Percentiles rank a stretch among this genome's conserved stretches.
phyloP scores from a whole-genome alignment of 306 rosid species.

The Clitoria ternatea region DNA sequence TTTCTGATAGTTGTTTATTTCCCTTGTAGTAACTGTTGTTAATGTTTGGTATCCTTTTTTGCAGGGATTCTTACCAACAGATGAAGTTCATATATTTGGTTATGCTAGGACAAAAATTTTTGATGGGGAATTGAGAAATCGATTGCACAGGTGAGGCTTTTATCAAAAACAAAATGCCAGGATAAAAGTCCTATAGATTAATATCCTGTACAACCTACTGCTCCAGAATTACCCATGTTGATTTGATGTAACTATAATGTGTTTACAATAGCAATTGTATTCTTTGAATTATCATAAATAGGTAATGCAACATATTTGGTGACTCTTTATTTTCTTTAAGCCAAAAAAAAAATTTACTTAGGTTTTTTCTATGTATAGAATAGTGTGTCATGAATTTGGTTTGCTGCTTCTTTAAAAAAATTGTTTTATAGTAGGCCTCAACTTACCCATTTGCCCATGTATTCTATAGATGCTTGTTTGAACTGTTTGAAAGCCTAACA shows the following conservation, averaged over 20 bases:
- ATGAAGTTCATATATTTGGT: conserved; percentile 79
- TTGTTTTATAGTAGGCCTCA: background rate
- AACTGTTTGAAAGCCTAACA: background rate
- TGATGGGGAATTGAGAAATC: conserved; percentile 63
- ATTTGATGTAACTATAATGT: background rate
- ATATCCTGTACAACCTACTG: background rate
- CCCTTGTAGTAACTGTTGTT: conserved; percentile 6
- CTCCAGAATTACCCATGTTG: background rate
- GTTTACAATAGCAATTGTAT: background rate
- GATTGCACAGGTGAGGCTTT: conserved; percentile 63
- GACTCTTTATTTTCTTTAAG: background rate
- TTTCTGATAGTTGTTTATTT: background rate
- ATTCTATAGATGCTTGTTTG: background rate
- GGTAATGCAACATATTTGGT: conserved; percentile 14
- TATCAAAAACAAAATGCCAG: background rate
- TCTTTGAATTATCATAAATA: background rate
- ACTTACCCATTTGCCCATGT: background rate
- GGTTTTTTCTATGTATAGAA: background rate
- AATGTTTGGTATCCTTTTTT: background rate
- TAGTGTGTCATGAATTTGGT: background rate
- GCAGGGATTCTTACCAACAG: conserved; percentile 64
- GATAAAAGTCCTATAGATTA: background rate
- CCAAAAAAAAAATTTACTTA: background rate
- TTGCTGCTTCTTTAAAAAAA: conserved; percentile 1
- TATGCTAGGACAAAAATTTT: conserved; percentile 84